A percentile compares a stretch with the other conserved stretches of the same genome.
These are phyloP conservation scores for Scenedesmus sp. DNA, from an alignment of 163 green algal genomes.

Conservation along the genomic window DNA sequence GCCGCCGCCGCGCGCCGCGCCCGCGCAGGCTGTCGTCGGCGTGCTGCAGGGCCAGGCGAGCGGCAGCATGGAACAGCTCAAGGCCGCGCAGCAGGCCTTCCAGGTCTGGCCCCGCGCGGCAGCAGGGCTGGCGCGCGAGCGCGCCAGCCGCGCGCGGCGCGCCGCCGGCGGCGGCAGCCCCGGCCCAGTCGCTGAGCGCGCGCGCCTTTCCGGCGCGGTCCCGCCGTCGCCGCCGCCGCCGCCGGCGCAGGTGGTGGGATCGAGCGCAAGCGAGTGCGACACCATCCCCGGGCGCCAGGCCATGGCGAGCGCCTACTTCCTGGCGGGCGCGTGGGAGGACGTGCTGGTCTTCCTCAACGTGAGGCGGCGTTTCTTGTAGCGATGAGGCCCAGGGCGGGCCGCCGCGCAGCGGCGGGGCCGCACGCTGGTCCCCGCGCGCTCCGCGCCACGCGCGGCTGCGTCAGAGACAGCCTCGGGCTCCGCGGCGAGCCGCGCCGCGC, in stretches of 20 bases:
- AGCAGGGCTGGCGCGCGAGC: no score
- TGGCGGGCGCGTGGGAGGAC: constrained; percentile 84
- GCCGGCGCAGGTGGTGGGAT: constrained; percentile 69
- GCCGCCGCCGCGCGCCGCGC: not conserved
- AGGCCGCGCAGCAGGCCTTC: constrained; percentile 83
- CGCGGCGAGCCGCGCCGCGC: no score
- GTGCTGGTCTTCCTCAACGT: constrained; percentile 81
- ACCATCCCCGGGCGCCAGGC: constrained; percentile 88
- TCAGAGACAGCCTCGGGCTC: no score
- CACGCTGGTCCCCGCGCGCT: no score
- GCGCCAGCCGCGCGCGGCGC: no score
- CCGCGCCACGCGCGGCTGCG: no score
- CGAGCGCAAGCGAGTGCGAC: constrained; percentile 78
- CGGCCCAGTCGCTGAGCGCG: no score
- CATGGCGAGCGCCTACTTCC: constrained; percentile 87
- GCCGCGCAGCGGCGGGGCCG: no score
- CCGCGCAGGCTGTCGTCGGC: constrained; percentile 67
- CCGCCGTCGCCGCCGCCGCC: not conserved
- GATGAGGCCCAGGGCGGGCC: no score
- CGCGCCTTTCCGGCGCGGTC: not conserved
- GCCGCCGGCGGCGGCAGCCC: no score
- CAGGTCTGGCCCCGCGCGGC: constrained; percentile 54
- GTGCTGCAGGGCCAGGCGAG: constrained; percentile 68
- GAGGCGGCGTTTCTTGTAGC: no score
- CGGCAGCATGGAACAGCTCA: constrained; percentile 74